Evolutionary conservation across 2,329 filamentous ascomycete species (phyloP).

Genomic region (Ampelomyces quisqualis): DNA sequence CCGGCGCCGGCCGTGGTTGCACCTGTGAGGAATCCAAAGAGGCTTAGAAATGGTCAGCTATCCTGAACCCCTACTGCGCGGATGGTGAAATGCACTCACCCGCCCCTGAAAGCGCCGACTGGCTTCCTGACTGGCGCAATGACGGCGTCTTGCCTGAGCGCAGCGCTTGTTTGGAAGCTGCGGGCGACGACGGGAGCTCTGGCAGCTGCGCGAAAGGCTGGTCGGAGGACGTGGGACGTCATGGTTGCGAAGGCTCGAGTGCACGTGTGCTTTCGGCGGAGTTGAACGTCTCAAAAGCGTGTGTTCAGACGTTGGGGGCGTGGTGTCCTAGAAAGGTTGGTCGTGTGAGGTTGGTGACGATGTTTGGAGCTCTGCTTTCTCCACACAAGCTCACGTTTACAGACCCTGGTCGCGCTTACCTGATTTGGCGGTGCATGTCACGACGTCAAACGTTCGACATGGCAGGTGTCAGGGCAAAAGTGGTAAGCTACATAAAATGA

Average conservation of each 20-base stretch:
- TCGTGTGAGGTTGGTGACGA: conserved; percentile 14
- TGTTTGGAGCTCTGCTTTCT: conserved; percentile 6
- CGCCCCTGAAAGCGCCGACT: conserved; percentile 70
- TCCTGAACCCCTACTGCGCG: background rate
- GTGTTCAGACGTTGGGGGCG: background rate
- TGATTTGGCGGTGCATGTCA: background rate
- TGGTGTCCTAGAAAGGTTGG: conserved; percentile 4
- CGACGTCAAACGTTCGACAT: no score
- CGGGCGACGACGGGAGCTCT: conserved; percentile 23
- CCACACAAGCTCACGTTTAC: background rate
- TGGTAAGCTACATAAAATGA: no score
- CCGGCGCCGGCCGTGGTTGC: conserved; percentile 74
- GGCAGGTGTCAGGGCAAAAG: no score
- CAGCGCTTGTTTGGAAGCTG: conserved; percentile 47
- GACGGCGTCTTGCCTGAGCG: conserved; percentile 36
- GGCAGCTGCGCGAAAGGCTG: conserved; percentile 41
- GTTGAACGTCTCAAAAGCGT: background rate
- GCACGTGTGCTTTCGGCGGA: background rate
- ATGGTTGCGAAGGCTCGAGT: conserved; percentile 33
- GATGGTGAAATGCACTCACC: conserved; percentile 53
- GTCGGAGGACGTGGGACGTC: conserved; percentile 48
- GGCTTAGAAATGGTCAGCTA: conserved; percentile 50
- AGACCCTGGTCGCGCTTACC: conserved; percentile 1
- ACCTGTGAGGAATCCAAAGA: conserved; percentile 90
- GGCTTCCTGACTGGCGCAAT: conserved; percentile 60